Base-by-base conservation (phyloP, 306 rosid genomes). In the Dalbergia oliveri region DNA sequence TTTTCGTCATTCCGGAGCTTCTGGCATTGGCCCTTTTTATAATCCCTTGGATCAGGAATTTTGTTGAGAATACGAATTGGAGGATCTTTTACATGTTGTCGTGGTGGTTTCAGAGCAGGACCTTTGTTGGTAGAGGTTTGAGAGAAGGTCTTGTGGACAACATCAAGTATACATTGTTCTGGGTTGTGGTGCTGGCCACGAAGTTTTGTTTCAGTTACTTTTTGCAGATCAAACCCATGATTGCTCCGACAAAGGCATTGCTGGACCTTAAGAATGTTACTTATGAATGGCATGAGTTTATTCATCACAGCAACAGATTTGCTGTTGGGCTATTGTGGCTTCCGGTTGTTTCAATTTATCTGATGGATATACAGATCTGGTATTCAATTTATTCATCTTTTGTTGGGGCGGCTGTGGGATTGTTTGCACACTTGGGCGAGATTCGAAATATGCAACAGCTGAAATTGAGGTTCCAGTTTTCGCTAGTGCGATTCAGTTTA, bases 291-390 rank as follows among this genome's bases (percentile, higher is more conserved):
- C 90, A 85, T 76, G 84, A 90, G 81, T 79, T 87, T 80, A 76
- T 90, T 19, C 63, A 61, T 19, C 64, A 80, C 64, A 88, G 91
- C 74, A 92, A 91, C 76, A 82, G 87, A 39, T 86, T 92, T n/a
- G 87, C 98, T 0, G 94, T 86, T 60, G 89, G 88, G 53, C 71
- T 92, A 65, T 82, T 94, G 79, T 94, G 98, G 98, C 83, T 94
- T 79, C 98, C 98, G 5, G 97, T 94, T 69, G 87, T 92, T 79
- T 76, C 92, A 79, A 88, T 94, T 72, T 94, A 94, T 86, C 90
- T 94, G 66, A 92, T 94, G 97, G 98, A 94, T 86, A 73, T 94
- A 70, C 98, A 94, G 89, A 91, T 94, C 66, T 92, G 97, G 94
- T 94, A 94, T 91, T 85, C 98, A 0, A 92, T 94, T 69, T 92